Evolutionary conservation across 352 stramenopile genomes (phyloP).

Genomic region (Globisporangium ultimum): DNA sequence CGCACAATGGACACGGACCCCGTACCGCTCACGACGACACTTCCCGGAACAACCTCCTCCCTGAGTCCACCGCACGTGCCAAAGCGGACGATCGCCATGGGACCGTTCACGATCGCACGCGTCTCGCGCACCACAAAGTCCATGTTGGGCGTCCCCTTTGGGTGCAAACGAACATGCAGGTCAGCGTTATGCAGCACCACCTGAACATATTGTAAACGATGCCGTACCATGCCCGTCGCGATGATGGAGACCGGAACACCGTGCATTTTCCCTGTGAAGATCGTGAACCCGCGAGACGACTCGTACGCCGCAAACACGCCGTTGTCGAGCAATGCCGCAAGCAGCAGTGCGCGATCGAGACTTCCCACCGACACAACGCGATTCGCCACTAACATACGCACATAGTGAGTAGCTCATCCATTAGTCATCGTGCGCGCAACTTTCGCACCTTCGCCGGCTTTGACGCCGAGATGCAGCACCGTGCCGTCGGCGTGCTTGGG

Average conservation of each 20-base stretch:
- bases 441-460: slow-evolving; percentile 28
- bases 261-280: slow-evolving; percentile 51
- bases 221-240: slow-evolving; percentile 53
- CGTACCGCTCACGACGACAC: slow-evolving; percentile 46
- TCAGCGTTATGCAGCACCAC: neutral
- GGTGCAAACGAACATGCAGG: neutral
- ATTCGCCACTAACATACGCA: slow-evolving; percentile 28
- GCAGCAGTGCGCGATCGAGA: slow-evolving; percentile 27
- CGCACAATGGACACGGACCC: slow-evolving; percentile 39
- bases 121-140: slow-evolving; percentile 71
- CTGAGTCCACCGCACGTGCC: slow-evolving; percentile 53
- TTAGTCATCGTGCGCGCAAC: no score
- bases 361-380: slow-evolving; percentile 47
- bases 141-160: slow-evolving; percentile 60
- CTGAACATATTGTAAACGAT: no score
- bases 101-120: slow-evolving; percentile 38
- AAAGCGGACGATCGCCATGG: slow-evolving; percentile 59
- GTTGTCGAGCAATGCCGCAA: slow-evolving; percentile 31
- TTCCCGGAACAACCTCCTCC: slow-evolving; percentile 35
- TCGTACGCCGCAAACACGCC: slow-evolving; percentile 22
- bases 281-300: slow-evolving; percentile 53
- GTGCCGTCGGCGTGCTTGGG: slow-evolving; percentile 35
- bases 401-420: neutral
- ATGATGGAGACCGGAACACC: slow-evolving; percentile 48
- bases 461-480: slow-evolving; percentile 42